Conservation (phyloP, 2,329 filamentous ascomycete species). For the Aureobasidium sp. region DNA sequence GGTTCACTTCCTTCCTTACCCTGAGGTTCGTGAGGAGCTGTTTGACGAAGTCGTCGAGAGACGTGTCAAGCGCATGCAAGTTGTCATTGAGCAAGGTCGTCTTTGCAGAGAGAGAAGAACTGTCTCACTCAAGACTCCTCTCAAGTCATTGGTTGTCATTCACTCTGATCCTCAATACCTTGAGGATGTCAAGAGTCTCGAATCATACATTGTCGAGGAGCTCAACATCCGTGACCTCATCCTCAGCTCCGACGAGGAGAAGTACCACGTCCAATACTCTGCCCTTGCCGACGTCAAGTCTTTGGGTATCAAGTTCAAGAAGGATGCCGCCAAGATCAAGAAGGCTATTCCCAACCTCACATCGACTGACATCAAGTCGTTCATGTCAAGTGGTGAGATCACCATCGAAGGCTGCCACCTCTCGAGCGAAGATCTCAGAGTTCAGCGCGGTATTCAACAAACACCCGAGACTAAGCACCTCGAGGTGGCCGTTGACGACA, state of each 20-base stretch:
- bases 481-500: constrained; percentile 81
- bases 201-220: constrained; percentile 86
- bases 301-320: constrained; percentile 94
- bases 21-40: constrained; percentile 77
- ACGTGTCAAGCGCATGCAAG: constrained; percentile 84
- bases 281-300: constrained; percentile 88
- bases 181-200: constrained; percentile 75
- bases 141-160: constrained; percentile 84
- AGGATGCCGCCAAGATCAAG: constrained; percentile 85
- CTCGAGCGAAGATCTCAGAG: constrained; percentile 71
- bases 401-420: constrained; percentile 80
- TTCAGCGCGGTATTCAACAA: constrained; percentile 72
- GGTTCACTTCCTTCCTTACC: constrained; percentile 88
- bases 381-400: constrained; percentile 66
- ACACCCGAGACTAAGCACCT: constrained; percentile 63
- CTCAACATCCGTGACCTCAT: constrained; percentile 83
- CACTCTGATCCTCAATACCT: constrained; percentile 77
- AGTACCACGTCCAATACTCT: constrained; percentile 88
- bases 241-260: constrained; percentile 76
- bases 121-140: constrained; percentile 80
- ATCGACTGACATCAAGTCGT: constrained; percentile 73
- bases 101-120: constrained; percentile 78
- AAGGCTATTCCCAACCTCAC: constrained; percentile 75
- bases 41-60: constrained; percentile 84
- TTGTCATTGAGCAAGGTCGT: constrained; percentile 84